These are phyloP conservation scores for Magnusiomyces suaveolens DNA, from an alignment of 1,139 yeast genomes.

Conservation along the genomic window DNA sequence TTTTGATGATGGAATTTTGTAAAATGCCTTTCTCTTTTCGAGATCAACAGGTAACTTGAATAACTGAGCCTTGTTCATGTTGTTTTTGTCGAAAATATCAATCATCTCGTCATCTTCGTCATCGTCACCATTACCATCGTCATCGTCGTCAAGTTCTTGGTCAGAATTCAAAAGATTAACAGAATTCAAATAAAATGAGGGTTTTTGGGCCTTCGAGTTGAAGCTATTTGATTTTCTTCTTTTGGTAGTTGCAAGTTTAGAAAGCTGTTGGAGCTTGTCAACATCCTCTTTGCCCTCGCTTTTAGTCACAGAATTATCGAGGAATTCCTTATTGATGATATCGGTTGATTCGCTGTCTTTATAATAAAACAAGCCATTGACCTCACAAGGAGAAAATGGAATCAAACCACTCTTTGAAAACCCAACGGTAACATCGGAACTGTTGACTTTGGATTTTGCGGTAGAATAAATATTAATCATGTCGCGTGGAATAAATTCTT, in stretches of 20 bases:
- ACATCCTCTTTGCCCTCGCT: too few relatives aligned
- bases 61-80: not conserved
- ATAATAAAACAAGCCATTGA: not conserved
- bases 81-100: not conserved
- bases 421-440: not conserved
- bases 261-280: too few relatives aligned
- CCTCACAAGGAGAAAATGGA: conserved; percentile 4
- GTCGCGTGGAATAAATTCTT: not conserved
- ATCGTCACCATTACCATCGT: not conserved
- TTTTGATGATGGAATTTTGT: too few relatives aligned
- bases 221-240: not conserved
- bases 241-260: not conserved
- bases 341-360: too few relatives aligned
- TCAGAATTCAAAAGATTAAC: not conserved
- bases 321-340: too few relatives aligned
- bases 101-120: not conserved
- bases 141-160: too few relatives aligned
- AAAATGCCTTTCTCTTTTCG: too few relatives aligned
- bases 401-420: not conserved
- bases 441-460: not conserved
- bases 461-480: not conserved
- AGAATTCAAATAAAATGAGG: not conserved
- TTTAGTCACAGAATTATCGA: too few relatives aligned
- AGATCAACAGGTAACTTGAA: not conserved
- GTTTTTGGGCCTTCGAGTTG: not conserved